A percentile compares a stretch with the other conserved stretches of the same genome.
These are phyloP conservation scores for Aspergillus sp. DNA, from an alignment of 2,329 filamentous ascomycete genomes.

Conservation along the genomic window DNA sequence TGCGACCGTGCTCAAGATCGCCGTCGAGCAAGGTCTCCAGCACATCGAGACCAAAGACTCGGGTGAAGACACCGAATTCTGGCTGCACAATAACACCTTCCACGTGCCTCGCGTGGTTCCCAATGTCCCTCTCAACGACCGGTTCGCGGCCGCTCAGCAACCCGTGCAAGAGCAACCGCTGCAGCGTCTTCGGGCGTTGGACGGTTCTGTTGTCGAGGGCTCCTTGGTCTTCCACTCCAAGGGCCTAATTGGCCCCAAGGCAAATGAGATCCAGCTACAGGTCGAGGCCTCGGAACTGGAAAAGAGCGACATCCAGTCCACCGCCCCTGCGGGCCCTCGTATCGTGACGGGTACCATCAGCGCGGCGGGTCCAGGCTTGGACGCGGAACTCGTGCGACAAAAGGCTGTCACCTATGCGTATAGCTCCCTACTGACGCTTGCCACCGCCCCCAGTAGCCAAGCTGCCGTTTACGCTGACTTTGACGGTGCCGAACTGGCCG, in stretches of 20 bases:
- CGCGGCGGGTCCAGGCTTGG: too few relatives aligned
- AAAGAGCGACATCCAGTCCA: not conserved
- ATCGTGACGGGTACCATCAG: too few relatives aligned
- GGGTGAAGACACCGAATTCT: constrained; percentile 3
- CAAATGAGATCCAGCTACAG: not conserved
- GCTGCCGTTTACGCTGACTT: too few relatives aligned
- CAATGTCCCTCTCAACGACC: not conserved
- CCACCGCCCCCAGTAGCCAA: too few relatives aligned
- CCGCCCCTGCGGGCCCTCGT: too few relatives aligned
- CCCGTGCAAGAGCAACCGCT: not conserved
- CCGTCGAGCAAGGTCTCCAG: not conserved
- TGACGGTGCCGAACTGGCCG: too few relatives aligned
- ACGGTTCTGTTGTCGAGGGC: not conserved
- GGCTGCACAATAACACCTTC: constrained; percentile 1
- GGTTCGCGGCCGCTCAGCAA: too few relatives aligned
- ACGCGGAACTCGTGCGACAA: too few relatives aligned
- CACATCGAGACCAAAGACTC: not conserved
- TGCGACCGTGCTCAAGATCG: too few relatives aligned
- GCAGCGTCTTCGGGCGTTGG: not conserved
- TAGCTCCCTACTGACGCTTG: too few relatives aligned
- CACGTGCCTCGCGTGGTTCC: not conserved
- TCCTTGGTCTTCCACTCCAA: not conserved
- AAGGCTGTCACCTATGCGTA: too few relatives aligned
- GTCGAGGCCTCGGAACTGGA: not conserved
- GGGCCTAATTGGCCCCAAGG: not conserved